Base-by-base conservation (phyloP, 2,329 filamentous ascomycete species). In the Fusarium protoensiforme region DNA sequence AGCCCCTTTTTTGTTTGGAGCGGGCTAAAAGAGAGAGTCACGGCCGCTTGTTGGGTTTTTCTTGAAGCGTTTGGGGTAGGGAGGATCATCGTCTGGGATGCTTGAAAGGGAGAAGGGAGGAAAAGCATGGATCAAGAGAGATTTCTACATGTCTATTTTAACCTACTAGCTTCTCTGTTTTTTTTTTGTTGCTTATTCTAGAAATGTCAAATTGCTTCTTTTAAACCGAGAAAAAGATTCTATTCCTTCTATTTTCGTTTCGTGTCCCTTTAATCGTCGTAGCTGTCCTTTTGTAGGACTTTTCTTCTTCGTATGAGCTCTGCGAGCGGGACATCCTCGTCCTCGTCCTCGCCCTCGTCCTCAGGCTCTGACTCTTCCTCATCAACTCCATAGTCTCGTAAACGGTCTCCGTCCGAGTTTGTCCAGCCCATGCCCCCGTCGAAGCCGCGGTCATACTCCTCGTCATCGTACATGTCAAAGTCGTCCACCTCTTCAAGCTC, bases 331-430 rank as follows among this genome's bases (percentile, higher is more conserved):
- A 96, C 83, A 75, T 95, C 91, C 1, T 89, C 87, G 18, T 89
- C 87, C 2, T 89, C 87, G 16, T 88, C 87, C 9, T 82, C 68
- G 13, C 61, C 65, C 18, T 71, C 72, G 13, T n/a, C n/a, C n/a
- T n/a, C n/a, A n/a, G 65, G 65, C 29, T 78, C 78, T 2, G 65
- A 68, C 65, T 94, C 88, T 16, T 93, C 92, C 77, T 94, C 92
- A 75, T 96, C 94, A 0, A 96, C 93, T 2, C 94, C 94, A 78
- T 92, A 96, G 77, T 96, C 94, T 46, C 88, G 86, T 58, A 96
- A 82, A 36, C 90, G 85, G 78, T 96, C 93, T 2, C 93, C 94
- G 61, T 96, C 93, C 0, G 89, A 87, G 74, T 95, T 96, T 0
- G 87, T 90, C 93, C 93, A 96, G 7, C 84, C 88, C 46, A 87